Evolutionary conservation across 192 early-diverging fungal genomes (phyloP).

Genomic region (Coemansia sp.): DNA sequence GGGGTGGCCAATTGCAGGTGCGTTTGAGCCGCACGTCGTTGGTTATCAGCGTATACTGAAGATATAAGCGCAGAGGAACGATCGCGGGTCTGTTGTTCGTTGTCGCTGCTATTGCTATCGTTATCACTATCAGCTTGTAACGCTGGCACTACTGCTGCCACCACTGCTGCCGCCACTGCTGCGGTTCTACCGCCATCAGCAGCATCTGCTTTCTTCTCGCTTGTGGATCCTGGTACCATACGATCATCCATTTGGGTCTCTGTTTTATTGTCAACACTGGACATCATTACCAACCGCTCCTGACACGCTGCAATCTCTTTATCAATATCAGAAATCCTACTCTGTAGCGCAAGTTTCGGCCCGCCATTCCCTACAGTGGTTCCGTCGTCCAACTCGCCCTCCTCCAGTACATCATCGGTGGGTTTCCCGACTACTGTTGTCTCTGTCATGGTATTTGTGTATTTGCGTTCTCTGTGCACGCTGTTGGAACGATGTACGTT

Average conservation of each 20-base stretch:
- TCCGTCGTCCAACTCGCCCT: slow-evolving; percentile 48
- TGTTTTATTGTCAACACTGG: background rate
- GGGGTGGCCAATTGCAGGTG: slow-evolving; percentile 27
- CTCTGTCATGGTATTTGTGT: too few relatives aligned
- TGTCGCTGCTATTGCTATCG: background rate
- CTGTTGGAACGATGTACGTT: background rate
- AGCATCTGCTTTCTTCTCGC: background rate
- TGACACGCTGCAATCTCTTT: slow-evolving; percentile 42
- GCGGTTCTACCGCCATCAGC: background rate
- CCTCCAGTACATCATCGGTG: slow-evolving; percentile 36
- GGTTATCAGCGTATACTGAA: slow-evolving; percentile 42
- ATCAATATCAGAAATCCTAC: slow-evolving; percentile 43
- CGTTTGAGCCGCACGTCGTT: slow-evolving; percentile 24
- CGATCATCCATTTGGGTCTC: slow-evolving; percentile 21
- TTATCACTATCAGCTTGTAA: background rate
- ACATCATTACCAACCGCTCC: slow-evolving; percentile 32
- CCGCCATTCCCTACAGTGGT: too few relatives aligned
- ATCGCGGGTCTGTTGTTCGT: background rate
- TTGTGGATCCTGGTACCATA: slow-evolving; percentile 10
- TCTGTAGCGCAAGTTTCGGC: slow-evolving; percentile 20
- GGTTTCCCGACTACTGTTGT: slow-evolving; percentile 23
- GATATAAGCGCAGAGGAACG: slow-evolving; percentile 11
- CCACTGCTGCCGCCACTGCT: background rate
- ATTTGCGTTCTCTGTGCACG: background rate
- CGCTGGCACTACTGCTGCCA: background rate